Base-by-base conservation (phyloP, 208 protist species). In the Leishmania martiniquensis region DNA sequence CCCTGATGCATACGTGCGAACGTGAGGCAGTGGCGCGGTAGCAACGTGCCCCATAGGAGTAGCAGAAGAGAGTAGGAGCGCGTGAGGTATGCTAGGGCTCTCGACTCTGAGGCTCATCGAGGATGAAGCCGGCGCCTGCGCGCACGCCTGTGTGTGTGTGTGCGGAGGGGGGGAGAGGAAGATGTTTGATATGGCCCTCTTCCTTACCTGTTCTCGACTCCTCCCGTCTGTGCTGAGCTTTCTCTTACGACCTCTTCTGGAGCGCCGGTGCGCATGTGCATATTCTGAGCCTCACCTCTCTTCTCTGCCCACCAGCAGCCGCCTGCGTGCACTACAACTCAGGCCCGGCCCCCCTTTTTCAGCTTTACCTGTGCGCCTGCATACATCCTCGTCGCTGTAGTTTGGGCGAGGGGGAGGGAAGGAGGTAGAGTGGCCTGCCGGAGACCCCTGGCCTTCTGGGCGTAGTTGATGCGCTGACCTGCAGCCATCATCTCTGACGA, bases 71-170 rank as follows among this genome's bases (percentile, higher is more conserved):
- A 15, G 29, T 34, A n/a, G 25, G 54, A 12, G 25, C 29, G 54
- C 9, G 57, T 37, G 57, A 63, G 13, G 57, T 63, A 39, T 3
- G 29, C 29, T 29, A 37, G 29, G 4, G 2, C 29, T 63, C 57
- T 60, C 55, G 32, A n/a, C 57, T 63, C 57, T 63, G 57, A 29
- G 37, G 57, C 29, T 63, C 57, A 63, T 63, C 12, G 54, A 63
- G 32, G 57, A 63, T 13, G 57, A 63, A 32, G 57, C 15, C 22
- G 29, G 29, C 10, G 57, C 20, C 29, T 25, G 57, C 57, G 20
- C 57, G 37, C 29, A 39, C 57, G 29, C 29, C 10, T 29, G 57
- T 37, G 25, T 29, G 20, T 13, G 29, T 20, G 32, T 37, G 9
- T 29, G 22, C 52, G 52, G 52, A n/a, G n/a, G n/a, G n/a, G n/a